Base-by-base conservation (phyloP, 208 protist species). In the Vickermania ingenoplastis region DNA sequence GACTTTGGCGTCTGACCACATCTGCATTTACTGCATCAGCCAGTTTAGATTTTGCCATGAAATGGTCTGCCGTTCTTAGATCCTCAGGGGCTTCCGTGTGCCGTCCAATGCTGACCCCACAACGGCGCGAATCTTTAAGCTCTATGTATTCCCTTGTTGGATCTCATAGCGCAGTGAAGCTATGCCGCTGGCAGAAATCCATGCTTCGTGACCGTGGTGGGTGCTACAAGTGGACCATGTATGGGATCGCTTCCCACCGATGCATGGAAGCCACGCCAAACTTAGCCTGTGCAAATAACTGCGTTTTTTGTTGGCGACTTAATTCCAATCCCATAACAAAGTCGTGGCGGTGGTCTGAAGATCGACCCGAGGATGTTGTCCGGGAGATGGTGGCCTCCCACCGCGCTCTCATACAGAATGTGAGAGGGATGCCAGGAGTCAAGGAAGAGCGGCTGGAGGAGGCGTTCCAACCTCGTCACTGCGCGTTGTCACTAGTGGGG, bases 161-260 rank as follows among this genome's bases (percentile, higher is more conserved):
- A 7, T 90, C 79, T 13, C 97, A 99, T 78, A 97, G 85, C 49
- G 97, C 96, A 1, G 95, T 98, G 36, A 98, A 99, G 75, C 72
- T 98, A 36, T 98, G 96, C 70, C 77, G 97, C 13, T 98, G 96
- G 96, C 97, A 97, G 48, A 98, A 98, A 78, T 92, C 93, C 24
- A 97, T 97, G 92, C 80, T 99, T 71, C 86, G 96, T 4, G 97
- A 95, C 5, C 63, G 96, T 3, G 97, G 97, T 30, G 95, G 96
- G 0, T 98, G 96, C 74, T 98, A 98, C 81, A 99, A 98, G 73
- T 96, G 97, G 83, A 98, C 94, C 3, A 97, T 98, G 83, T 98
- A 99, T 71, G 96, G 97, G 59, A 98, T 98, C 63, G 58, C 73
- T 45, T 93, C 80, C 1, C 95, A 98, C 68, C 86, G 86, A 36